phyloP scores from a whole-genome alignment of 139 green algal species.

The Coelastrella sp. region DNA sequence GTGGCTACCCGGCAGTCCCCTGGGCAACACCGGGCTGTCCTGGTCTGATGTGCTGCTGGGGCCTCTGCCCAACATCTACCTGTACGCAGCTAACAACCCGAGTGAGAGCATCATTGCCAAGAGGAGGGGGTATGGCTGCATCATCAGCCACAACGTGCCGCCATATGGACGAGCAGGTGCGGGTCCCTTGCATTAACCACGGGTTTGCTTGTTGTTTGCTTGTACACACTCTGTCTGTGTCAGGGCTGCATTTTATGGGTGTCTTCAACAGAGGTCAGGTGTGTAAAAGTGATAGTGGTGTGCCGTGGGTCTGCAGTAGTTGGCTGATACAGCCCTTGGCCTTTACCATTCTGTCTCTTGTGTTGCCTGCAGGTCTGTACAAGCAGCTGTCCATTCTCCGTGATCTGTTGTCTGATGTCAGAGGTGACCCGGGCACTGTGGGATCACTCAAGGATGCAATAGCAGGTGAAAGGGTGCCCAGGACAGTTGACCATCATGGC shows the following conservation, averaged over 20 bases:
- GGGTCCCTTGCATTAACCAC: not conserved
- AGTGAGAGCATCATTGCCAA: constrained; percentile 96
- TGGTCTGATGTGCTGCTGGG: constrained; percentile 84
- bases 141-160: constrained; percentile 96
- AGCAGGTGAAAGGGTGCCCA: not conserved
- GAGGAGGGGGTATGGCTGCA: constrained; percentile 94
- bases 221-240: not conserved
- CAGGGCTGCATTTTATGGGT: too few relatives aligned
- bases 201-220: not conserved
- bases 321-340: not conserved
- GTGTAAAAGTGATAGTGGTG: not conserved
- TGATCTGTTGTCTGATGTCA: constrained; percentile 85
- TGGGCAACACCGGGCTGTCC: constrained; percentile 63
- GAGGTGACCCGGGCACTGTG: constrained; percentile 68
- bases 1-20: constrained; percentile 93
- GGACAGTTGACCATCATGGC: too few relatives aligned
- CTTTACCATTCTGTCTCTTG: not conserved
- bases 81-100: constrained; percentile 96
- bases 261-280: too few relatives aligned
- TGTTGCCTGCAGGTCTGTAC: constrained; percentile 87
- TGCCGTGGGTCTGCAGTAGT: not conserved
- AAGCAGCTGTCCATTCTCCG: constrained; percentile 91
- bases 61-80: constrained; percentile 94
- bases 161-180: constrained; percentile 88
- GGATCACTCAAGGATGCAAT: constrained; percentile 67